phyloP scores from a whole-genome alignment of 2,329 filamentous ascomycete genomes.

The Bipolaris bicolor region DNA sequence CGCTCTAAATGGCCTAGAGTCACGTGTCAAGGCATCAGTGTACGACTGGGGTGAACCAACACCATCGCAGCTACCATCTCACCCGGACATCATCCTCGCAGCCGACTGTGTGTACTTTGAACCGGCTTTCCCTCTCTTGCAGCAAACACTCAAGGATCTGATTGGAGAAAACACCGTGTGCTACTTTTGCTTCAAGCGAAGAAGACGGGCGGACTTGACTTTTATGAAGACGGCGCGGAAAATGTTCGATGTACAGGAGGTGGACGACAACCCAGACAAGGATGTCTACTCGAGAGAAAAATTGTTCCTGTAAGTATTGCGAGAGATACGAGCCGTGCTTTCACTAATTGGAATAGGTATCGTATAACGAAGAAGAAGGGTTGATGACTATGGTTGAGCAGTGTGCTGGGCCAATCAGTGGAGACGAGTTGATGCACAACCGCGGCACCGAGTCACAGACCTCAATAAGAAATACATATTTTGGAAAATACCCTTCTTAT shows the following conservation, averaged over 20 bases:
- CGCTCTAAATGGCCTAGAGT: constrained; percentile 73
- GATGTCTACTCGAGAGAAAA: constrained; percentile 55
- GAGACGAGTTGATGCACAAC: background rate
- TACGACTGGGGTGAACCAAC: constrained; percentile 74
- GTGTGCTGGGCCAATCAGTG: background rate
- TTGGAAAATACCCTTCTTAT: background rate
- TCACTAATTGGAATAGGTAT: constrained; percentile 20
- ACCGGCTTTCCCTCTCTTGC: constrained; percentile 86
- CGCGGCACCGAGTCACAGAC: too few relatives aligned
- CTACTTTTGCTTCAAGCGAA: constrained; percentile 94
- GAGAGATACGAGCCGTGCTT: background rate
- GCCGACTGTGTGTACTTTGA: constrained; percentile 78
- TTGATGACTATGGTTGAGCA: constrained; percentile 5
- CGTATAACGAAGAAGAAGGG: constrained; percentile 28
- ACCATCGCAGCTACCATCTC: constrained; percentile 53
- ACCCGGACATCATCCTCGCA: constrained; percentile 84
- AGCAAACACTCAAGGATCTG: constrained; percentile 77
- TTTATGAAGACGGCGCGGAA: constrained; percentile 60
- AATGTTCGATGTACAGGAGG: constrained; percentile 55
- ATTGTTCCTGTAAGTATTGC: constrained; percentile 55
- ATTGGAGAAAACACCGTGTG: constrained; percentile 70
- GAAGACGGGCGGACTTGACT: constrained; percentile 70
- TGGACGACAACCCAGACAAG: constrained; percentile 57
- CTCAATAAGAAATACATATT: background rate
- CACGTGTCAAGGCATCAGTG: constrained; percentile 68